Base-by-base conservation (phyloP, 2,329 filamentous ascomycete species). In the Pseudodiploospora longispora region DNA sequence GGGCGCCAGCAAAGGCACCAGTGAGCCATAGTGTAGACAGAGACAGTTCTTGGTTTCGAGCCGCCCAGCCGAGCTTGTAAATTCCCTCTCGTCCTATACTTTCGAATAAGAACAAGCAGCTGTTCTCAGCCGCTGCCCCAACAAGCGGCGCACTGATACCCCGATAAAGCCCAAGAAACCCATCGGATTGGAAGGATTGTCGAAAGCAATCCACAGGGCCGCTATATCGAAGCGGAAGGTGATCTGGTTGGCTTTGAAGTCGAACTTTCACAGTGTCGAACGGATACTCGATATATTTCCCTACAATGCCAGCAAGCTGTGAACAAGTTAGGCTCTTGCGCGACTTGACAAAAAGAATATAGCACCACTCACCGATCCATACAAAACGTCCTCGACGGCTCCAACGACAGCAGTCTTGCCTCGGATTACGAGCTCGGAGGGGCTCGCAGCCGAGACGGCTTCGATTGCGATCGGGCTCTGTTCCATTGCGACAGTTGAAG, bases 211-310 rank as follows among this genome's bases (percentile, higher is more conserved):
- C 93, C 51, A 96, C 58, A 0, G 93, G 91, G 0, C 93, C 93
- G 5, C 70, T 80, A 65, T 96, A 97, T 48, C 78, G 82, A 19
- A 90, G 77, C 10, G 88, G 89, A 3, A 88, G 73, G 56, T 84
- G 80, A 63, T 91, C 85, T 31, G 89, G 87, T 64, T 97, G 91
- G n/a, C 91, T 93, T 64, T 98, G 93, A 8, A 98, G 78, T 35
- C 93, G 86, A 48, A 98, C 93, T 69, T 98, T 98, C 64, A 98
- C 83, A 0, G 93, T 98, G 67, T 98, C 93, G 67, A 98, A 98
- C 27, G 93, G 93, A 63, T 96, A 98, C 64, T 98, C 93, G 60
- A 98, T 91, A 63, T 91, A 87, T 71, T 97, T 98, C 50, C 91
- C 91, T 32, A 87, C 82, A 47, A 94, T 80, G 48, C 93, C 93